phyloP scores from a whole-genome alignment of 768 basidiomycete species.

The Pseudohyphozyma bogoriensis region DNA sequence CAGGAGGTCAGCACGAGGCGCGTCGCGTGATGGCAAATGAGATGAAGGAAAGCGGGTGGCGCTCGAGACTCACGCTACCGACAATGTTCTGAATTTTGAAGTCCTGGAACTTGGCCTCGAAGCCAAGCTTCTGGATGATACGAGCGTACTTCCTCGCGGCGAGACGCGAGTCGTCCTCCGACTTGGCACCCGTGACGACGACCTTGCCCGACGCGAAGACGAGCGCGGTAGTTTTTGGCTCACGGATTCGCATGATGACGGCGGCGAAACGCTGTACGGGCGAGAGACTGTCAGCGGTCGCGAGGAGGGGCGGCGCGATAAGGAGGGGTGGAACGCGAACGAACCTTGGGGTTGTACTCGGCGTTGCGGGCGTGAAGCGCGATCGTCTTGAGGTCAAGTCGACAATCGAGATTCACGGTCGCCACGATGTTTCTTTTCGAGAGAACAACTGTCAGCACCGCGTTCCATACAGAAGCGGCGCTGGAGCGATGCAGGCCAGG shows the following conservation, averaged over 20 bases:
- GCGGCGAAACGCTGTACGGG: slow-evolving; percentile 95
- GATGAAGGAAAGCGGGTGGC: background rate
- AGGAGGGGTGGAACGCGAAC: slow-evolving; percentile 31
- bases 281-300: slow-evolving; percentile 48
- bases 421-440: slow-evolving; percentile 72
- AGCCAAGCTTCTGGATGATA: slow-evolving; percentile 98
- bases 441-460: slow-evolving; percentile 1
- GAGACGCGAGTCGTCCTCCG: slow-evolving; percentile 90
- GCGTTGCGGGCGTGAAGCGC: slow-evolving; percentile 96
- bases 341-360: slow-evolving; percentile 99
- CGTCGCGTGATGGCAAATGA: background rate
- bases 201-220: slow-evolving; percentile 99
- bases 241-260: slow-evolving; percentile 99
- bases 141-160: slow-evolving; percentile 98
- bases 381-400: slow-evolving; percentile 95
- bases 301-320: slow-evolving; percentile 45
- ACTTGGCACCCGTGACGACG: slow-evolving; percentile 99
- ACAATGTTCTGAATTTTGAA: slow-evolving; percentile 99
- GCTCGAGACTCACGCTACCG: slow-evolving; percentile 46
- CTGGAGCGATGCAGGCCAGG: background rate
- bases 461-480: background rate
- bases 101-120: slow-evolving; percentile 97
- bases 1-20: background rate
- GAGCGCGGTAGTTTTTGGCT: slow-evolving; percentile 97
- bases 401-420: slow-evolving; percentile 93